Evolutionary conservation across 768 basidiomycete genomes (phyloP).

Genomic region (Boletus tomentosulus): DNA sequence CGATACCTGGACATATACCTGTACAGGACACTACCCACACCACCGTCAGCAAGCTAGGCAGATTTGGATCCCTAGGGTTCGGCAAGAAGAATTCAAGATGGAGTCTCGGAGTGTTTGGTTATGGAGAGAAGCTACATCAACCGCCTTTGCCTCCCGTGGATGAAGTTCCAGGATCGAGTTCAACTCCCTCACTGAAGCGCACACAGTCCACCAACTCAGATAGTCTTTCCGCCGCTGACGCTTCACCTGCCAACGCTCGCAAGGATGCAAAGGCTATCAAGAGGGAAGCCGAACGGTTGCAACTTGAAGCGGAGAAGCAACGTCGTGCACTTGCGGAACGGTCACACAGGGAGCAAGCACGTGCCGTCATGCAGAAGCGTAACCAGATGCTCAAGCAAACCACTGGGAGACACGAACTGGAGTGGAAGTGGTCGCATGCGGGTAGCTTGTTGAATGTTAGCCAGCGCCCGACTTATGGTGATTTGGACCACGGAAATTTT

Average conservation of each 20-base stretch:
- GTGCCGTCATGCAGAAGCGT: conserved; percentile 90
- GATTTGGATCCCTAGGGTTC: conserved; percentile 55
- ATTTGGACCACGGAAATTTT: conserved; percentile 44
- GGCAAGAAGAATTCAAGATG: conserved; percentile 68
- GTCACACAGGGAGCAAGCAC: conserved; percentile 79
- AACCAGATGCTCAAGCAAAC: conserved; percentile 65
- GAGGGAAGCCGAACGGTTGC: conserved; percentile 76
- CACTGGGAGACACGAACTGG: conserved; percentile 48
- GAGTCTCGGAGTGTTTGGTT: conserved; percentile 67
- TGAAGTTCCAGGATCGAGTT: conserved; percentile 55
- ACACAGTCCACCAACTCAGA: conserved; percentile 75
- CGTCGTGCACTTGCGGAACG: conserved; percentile 72
- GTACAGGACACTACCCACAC: conserved; percentile 37
- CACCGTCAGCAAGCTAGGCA: conserved; percentile 51
- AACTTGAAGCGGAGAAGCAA: conserved; percentile 80
- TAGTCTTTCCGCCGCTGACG: conserved; percentile 57
- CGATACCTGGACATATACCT: conserved; percentile 32
- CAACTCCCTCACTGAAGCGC: conserved; percentile 69
- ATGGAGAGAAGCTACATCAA: conserved; percentile 63
- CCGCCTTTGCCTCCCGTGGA: conserved; percentile 66
- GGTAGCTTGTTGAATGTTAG: conserved; percentile 43
- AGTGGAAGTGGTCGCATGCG: conserved; percentile 50
- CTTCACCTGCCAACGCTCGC: conserved; percentile 35
- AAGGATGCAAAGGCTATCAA: conserved; percentile 71
- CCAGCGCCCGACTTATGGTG: conserved; percentile 27